A percentile compares a stretch with the other conserved stretches of the same genome.
phyloP scores from a whole-genome alignment of 2,329 filamentous ascomycete genomes.

The Aspergillus sp. region DNA sequence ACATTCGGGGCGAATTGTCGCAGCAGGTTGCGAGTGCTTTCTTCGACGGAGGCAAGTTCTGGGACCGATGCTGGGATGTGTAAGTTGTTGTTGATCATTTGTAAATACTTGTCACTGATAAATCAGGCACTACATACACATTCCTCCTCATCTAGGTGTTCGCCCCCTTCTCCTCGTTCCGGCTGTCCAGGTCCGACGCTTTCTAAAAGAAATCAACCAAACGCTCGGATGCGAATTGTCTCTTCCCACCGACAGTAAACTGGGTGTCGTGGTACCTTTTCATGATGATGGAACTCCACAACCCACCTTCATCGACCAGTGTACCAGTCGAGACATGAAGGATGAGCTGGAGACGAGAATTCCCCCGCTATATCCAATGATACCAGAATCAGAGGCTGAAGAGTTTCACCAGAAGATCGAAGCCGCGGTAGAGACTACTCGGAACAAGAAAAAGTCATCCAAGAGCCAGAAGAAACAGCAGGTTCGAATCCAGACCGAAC shows the following conservation, averaged over 20 bases:
- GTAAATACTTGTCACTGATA: neutral
- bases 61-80: constrained; percentile 68
- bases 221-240: constrained; percentile 47
- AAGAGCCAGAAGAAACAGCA: constrained; percentile 47
- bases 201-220: constrained; percentile 62
- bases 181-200: constrained; percentile 58
- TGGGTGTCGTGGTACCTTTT: constrained; percentile 61
- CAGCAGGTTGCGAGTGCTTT: constrained; percentile 32
- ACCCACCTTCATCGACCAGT: constrained; percentile 64
- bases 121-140: constrained; percentile 62
- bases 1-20: constrained; percentile 26
- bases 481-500: constrained; percentile 47
- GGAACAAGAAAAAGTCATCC: constrained; percentile 43
- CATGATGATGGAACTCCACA: constrained; percentile 54
- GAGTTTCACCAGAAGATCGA: constrained; percentile 52
- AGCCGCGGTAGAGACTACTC: constrained; percentile 45
- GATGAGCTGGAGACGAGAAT: constrained; percentile 29
- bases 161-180: constrained; percentile 64
- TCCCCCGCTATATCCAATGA: constrained; percentile 12
- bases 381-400: constrained; percentile 6
- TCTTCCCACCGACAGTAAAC: constrained; percentile 53
- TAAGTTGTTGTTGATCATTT: constrained; percentile 42
- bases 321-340: constrained; percentile 43
- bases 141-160: constrained; percentile 41
- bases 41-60: constrained; percentile 42